phyloP scores from a whole-genome alignment of 208 protist genomes.

The Crithidia bombi region DNA sequence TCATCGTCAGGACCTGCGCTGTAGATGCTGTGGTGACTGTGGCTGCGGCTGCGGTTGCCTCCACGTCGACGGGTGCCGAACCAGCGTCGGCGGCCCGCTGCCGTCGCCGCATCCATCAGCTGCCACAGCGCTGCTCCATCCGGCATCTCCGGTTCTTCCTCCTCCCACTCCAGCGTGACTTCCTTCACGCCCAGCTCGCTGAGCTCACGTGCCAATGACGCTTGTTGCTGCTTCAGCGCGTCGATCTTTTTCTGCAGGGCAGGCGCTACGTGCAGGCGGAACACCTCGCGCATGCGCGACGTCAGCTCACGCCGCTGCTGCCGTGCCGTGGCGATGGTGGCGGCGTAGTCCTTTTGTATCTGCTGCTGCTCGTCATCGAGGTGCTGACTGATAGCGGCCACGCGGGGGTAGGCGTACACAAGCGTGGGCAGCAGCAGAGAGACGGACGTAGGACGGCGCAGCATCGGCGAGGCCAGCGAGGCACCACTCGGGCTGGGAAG shows the following conservation, averaged over 20 bases:
- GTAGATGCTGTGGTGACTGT: conserved; percentile 3
- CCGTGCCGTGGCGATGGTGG: conserved; percentile 32
- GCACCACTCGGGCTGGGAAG: neutral
- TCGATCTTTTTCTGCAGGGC: conserved; percentile 23
- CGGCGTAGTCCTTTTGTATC: conserved; percentile 41
- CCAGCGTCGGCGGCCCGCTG: conserved; percentile 10
- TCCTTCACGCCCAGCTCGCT: conserved; percentile 40
- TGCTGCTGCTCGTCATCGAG: conserved; percentile 43
- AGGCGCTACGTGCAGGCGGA: conserved; percentile 33
- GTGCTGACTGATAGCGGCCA: conserved; percentile 37
- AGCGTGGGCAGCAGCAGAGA: conserved; percentile 33
- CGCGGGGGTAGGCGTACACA: conserved; percentile 41
- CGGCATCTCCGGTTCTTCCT: conserved; percentile 12
- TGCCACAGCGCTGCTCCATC: conserved; percentile 17
- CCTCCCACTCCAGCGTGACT: conserved; percentile 45
- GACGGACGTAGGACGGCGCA: conserved; percentile 7
- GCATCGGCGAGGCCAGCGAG: neutral
- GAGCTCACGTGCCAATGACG: conserved; percentile 34
- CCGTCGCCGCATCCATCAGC: conserved; percentile 20
- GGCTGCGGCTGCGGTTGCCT: neutral
- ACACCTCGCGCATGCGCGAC: conserved; percentile 33
- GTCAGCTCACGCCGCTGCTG: conserved; percentile 24
- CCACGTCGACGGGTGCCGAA: neutral
- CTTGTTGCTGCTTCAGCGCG: conserved; percentile 27
- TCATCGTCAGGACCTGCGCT: neutral